Conservation (phyloP, 352 stramenopile genomes). For the Thraustotheca clavata region DNA sequence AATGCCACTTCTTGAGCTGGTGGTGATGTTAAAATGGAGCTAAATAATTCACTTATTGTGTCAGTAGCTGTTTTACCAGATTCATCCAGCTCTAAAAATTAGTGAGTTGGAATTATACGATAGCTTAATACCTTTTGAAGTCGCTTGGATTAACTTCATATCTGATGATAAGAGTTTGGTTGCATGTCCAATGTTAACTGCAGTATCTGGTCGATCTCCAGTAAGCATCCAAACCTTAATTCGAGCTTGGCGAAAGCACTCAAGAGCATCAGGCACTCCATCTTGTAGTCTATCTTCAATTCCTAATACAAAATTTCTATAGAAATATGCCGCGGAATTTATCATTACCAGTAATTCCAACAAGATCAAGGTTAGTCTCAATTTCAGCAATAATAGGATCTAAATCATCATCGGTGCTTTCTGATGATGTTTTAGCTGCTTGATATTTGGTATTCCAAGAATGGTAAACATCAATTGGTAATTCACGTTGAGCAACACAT, state of each 20-base stretch:
- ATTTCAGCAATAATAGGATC: conserved; percentile 36
- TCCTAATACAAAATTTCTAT: conserved; percentile 21
- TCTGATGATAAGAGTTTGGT: conserved; percentile 42
- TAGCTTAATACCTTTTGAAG: conserved; percentile 8
- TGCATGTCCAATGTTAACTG: conserved; percentile 50
- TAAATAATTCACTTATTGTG: conserved; percentile 10
- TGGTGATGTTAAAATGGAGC: neutral
- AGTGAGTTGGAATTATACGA: neutral
- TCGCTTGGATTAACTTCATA: conserved; percentile 39
- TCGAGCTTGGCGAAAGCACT: conserved; percentile 47
- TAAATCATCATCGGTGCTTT: conserved; percentile 28
- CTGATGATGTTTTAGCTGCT: conserved; percentile 8
- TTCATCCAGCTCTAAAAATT: conserved; percentile 4
- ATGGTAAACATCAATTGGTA: conserved; percentile 43
- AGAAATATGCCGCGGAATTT: neutral
- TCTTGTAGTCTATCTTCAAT: conserved; percentile 71
- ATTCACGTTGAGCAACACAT: conserved; percentile 47
- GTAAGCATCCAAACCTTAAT: conserved; percentile 78
- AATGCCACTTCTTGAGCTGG: conserved; percentile 25
- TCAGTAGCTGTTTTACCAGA: neutral
- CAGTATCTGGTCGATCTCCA: conserved; percentile 50
- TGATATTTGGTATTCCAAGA: conserved; percentile 40
- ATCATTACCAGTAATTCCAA: conserved; percentile 31
- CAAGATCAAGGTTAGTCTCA: conserved; percentile 36
- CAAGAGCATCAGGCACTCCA: conserved; percentile 39